Conservation (phyloP, 805 yeast species). For the Barnettozyma sucrosica region DNA sequence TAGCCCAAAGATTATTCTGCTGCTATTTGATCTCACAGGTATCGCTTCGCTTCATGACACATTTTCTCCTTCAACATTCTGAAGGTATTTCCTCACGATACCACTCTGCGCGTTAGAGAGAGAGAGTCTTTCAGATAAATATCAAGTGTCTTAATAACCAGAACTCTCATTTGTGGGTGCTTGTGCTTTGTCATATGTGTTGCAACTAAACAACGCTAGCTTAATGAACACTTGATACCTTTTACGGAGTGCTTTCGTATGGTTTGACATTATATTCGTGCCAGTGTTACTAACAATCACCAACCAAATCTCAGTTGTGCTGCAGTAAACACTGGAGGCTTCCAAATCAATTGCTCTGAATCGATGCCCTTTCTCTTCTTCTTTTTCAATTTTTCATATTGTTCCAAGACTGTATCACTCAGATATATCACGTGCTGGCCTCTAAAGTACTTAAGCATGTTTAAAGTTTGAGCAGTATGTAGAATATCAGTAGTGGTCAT, state of each 20-base stretch:
- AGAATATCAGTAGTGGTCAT: conserved; percentile 96
- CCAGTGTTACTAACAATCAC: conserved; percentile 34
- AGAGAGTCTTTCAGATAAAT: too few relatives aligned
- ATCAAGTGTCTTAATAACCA: too few relatives aligned
- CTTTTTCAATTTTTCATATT: conserved; percentile 61
- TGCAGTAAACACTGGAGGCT: conserved; percentile 91
- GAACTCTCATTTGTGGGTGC: too few relatives aligned
- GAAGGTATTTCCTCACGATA: too few relatives aligned
- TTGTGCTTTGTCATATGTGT: too few relatives aligned
- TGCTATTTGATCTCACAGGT: too few relatives aligned
- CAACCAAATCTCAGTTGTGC: conserved; percentile 95
- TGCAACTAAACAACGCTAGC: too few relatives aligned
- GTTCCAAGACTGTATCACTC: conserved; percentile 73
- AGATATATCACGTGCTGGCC: conserved; percentile 90
- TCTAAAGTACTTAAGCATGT: conserved; percentile 84
- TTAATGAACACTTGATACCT: too few relatives aligned
- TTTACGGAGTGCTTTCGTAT: not conserved
- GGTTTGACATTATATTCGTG: not conserved
- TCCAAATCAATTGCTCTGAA: conserved; percentile 74
- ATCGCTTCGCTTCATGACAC: too few relatives aligned
- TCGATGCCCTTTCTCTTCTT: conserved; percentile 74
- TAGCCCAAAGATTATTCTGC: not conserved
- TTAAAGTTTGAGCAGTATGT: conserved; percentile 87
- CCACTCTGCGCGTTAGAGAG: too few relatives aligned
- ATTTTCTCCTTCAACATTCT: too few relatives aligned